Percentiles rank a stretch among this genome's conserved stretches.
These are phyloP conservation scores for Sugiyamaella boreocaroliniensis DNA, from an alignment of 805 yeast genomes.

Conservation along the genomic window DNA sequence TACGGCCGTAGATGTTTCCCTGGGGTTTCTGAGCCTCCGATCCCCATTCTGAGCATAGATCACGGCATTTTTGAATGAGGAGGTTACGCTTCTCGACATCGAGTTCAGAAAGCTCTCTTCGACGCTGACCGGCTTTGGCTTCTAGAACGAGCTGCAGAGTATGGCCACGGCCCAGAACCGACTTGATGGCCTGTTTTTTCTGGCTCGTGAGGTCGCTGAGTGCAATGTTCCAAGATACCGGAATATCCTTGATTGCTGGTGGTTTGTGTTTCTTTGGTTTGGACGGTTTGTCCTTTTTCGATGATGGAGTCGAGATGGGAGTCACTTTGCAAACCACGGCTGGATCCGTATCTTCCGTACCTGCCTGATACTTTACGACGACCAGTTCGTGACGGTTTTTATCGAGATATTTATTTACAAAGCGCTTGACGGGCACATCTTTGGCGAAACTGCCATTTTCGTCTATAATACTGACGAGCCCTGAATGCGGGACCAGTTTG, in stretches of 20 bases:
- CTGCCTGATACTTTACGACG: constrained; percentile 16
- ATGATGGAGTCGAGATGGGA: constrained; percentile 1
- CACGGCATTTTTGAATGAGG: constrained; percentile 20
- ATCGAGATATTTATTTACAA: constrained; percentile 9
- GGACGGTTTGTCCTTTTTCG: not conserved
- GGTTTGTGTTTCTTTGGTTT: constrained; percentile 9
- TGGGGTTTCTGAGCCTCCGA: constrained; percentile 17
- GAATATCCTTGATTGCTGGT: constrained; percentile 18
- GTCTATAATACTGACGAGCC: constrained; percentile 17
- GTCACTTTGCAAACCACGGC: constrained; percentile 21
- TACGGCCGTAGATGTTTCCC: constrained; percentile 19
- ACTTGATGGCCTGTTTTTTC: constrained; percentile 28
- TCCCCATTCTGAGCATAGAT: constrained; percentile 23
- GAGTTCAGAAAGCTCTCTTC: constrained; percentile 14
- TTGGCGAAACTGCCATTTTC: constrained; percentile 10
- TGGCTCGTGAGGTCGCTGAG: constrained; percentile 28
- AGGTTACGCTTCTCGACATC: constrained; percentile 27
- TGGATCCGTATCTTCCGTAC: constrained; percentile 17
- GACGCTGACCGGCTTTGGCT: constrained; percentile 8
- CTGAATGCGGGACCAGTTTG: constrained; percentile 19
- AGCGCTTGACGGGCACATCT: constrained; percentile 8
- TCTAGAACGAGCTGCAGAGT: constrained; percentile 23
- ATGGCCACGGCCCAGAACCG: constrained; percentile 27
- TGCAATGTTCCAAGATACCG: constrained; percentile 30
- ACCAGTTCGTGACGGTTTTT: constrained; percentile 11